phyloP scores from a whole-genome alignment of 1,284 basidiomycete genomes.

The Ceratobasidium sp. region DNA sequence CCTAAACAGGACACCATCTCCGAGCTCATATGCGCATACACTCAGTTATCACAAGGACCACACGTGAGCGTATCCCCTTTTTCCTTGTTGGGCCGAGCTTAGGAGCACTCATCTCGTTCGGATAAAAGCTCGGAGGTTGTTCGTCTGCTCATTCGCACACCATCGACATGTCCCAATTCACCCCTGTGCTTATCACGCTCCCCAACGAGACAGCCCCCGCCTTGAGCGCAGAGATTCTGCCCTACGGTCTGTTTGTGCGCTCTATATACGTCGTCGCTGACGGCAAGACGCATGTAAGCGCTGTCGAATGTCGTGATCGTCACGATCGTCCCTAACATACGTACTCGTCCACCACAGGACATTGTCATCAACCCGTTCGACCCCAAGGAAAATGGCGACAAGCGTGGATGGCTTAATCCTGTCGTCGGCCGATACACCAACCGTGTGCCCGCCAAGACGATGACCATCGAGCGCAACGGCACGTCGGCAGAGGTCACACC shows the following conservation, averaged over 20 bases:
- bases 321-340: not conserved
- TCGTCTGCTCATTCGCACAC: not conserved
- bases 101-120: not conserved
- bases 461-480: slow-evolving; percentile 62
- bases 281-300: slow-evolving; percentile 58
- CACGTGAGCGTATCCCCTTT: slow-evolving; percentile 33
- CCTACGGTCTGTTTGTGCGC: slow-evolving; percentile 68
- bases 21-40: slow-evolving; percentile 17
- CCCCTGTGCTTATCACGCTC: slow-evolving; percentile 35
- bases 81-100: slow-evolving; percentile 19
- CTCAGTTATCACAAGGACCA: not conserved
- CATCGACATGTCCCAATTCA: slow-evolving; percentile 32
- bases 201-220: slow-evolving; percentile 34
- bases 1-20: not conserved
- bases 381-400: slow-evolving; percentile 59
- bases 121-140: not conserved
- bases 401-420: slow-evolving; percentile 64
- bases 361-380: slow-evolving; percentile 74
- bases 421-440: slow-evolving; percentile 75
- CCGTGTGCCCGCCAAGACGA: slow-evolving; percentile 66
- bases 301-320: not conserved
- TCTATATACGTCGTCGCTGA: slow-evolving; percentile 67
- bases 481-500: slow-evolving; percentile 59
- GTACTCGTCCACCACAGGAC: slow-evolving; percentile 57
- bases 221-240: slow-evolving; percentile 41